Evolutionary conservation across 345 rosid species (phyloP), one percentile per base, ranked within the genome.

Genomic region (Camelina hispida): DNA sequence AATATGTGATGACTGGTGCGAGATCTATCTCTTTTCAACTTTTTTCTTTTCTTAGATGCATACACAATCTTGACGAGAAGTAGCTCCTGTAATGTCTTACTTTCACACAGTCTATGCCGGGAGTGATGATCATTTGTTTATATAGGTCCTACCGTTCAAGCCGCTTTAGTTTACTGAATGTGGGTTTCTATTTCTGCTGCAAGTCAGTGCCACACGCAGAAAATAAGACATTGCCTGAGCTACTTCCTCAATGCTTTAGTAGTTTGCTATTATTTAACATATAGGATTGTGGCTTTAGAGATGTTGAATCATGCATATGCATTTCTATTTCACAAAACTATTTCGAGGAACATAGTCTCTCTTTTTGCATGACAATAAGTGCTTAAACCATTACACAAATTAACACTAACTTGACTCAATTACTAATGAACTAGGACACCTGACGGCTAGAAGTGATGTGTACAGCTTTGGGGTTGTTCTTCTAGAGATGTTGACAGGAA

Each of bases 391-490:
- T 55, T 69, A 34, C 47, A 20, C 50, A 69, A 9, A 23, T 69
- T 63, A 51, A 47, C 61, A 56, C 67, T 78, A 55, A 78, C 69
- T 66, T 59, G 58, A 28, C 40, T 58, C 66, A 14, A 1, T 65
- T 52, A 58, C 57, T 2, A 64, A 74, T 83, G 86, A 71, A 68
- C 85, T 23, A 92, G 99, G 99, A 64, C 99, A 95, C 79, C 77
- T 95, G 74, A 95, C 97, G 72, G 97, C 97, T 37, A 85, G 97
- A 79, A 95, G 99, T 48, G 97, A 92, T 65, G 97, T 95, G 40
- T 92, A 87, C 84, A 95, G 99, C 84, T 95, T 92, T 38, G 98
- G 98, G 38, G 99, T 95, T 79, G 97, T 93, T 63, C 97, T 93
- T 66, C 81, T 93, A 69, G 98, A 93, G 85, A 90, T 92, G 73